A percentile compares a stretch with the other conserved stretches of the same genome.
These are phyloP conservation scores for Megacollybia platyphylla DNA, from an alignment of 1,284 basidiomycete species.

Conservation along the genomic window DNA sequence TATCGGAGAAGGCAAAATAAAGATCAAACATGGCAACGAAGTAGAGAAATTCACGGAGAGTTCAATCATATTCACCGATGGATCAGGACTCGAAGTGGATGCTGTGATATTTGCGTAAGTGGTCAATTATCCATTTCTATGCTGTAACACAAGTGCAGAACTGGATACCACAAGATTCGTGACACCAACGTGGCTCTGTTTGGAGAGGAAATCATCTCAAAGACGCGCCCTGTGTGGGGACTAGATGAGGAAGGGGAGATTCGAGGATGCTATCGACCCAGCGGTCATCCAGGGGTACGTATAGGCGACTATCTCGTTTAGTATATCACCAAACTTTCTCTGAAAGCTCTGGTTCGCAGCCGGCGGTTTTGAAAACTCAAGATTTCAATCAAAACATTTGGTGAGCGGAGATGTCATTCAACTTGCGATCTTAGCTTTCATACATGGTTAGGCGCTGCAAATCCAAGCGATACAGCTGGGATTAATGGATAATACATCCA, in stretches of 20 bases:
- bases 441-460: slow-evolving; percentile 13
- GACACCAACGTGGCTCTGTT: slow-evolving; percentile 10
- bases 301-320: background rate
- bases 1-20: slow-evolving; percentile 14
- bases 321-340: background rate
- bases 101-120: slow-evolving; percentile 18
- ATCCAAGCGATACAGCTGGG: slow-evolving; percentile 20
- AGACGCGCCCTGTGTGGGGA: slow-evolving; percentile 11
- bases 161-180: slow-evolving; percentile 13
- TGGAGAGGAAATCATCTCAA: slow-evolving; percentile 13
- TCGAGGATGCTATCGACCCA: slow-evolving; percentile 12
- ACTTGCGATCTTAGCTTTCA: background rate
- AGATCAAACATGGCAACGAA: slow-evolving; percentile 17
- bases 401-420: slow-evolving; percentile 10
- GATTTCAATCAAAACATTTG: slow-evolving; percentile 20
- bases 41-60: slow-evolving; percentile 12
- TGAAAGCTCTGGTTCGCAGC: slow-evolving; percentile 21
- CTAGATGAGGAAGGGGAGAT: slow-evolving; percentile 15
- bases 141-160: slow-evolving; percentile 6
- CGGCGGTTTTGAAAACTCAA: slow-evolving; percentile 17
- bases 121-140: background rate
- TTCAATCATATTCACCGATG: slow-evolving; percentile 19
- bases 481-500: slow-evolving; percentile 6
- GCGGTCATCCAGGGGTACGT: slow-evolving; percentile 20
- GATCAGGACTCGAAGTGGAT: slow-evolving; percentile 16